phyloP scores from a whole-genome alignment of 352 stramenopile species.

The Phytophthora macrochlamydospora region DNA sequence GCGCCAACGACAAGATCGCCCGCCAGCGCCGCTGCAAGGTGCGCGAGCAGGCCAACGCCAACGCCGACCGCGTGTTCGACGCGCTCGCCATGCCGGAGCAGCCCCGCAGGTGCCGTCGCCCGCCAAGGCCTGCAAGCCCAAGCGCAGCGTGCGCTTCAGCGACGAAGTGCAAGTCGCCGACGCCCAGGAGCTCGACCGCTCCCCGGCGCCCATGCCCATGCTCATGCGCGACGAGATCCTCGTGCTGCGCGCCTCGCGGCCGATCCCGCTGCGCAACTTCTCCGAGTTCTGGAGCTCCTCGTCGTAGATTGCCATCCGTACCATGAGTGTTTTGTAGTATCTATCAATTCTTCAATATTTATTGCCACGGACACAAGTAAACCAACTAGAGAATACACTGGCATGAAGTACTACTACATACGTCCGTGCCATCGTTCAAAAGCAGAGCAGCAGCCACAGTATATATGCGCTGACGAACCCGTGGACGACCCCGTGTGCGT shows the following conservation, averaged over 20 bases:
- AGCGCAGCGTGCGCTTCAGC: conserved; percentile 60
- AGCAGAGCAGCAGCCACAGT: too few species aligned
- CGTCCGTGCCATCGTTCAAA: too few species aligned
- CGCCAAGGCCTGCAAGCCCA: conserved; percentile 27
- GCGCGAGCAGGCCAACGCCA: conserved; percentile 62
- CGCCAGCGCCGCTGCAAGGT: conserved; percentile 69
- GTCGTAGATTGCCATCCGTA: conserved; percentile 23
- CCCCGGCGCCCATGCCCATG: conserved; percentile 58
- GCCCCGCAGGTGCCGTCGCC: conserved; percentile 30
- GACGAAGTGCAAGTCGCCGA: conserved; percentile 55
- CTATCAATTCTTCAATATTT: conserved; percentile 32
- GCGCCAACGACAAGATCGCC: conserved; percentile 78
- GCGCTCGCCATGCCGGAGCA: conserved; percentile 24
- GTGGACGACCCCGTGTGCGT: neutral
- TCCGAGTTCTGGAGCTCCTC: conserved; percentile 79
- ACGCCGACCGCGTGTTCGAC: conserved; percentile 30
- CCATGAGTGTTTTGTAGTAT: conserved; percentile 39
- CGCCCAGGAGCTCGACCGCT: conserved; percentile 58
- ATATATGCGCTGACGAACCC: conserved; percentile 13
- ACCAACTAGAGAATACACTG: conserved; percentile 28
- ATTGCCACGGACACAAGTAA: conserved; percentile 37
- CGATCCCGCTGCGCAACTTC: conserved; percentile 78
- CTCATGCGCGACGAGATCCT: conserved; percentile 82
- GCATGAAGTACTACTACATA: conserved; percentile 1
- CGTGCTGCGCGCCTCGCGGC: conserved; percentile 70